Percentiles rank a stretch among this genome's conserved stretches.
Conservation (phyloP, 2,329 filamentous ascomycete genomes). For the Apiospora marii region DNA sequence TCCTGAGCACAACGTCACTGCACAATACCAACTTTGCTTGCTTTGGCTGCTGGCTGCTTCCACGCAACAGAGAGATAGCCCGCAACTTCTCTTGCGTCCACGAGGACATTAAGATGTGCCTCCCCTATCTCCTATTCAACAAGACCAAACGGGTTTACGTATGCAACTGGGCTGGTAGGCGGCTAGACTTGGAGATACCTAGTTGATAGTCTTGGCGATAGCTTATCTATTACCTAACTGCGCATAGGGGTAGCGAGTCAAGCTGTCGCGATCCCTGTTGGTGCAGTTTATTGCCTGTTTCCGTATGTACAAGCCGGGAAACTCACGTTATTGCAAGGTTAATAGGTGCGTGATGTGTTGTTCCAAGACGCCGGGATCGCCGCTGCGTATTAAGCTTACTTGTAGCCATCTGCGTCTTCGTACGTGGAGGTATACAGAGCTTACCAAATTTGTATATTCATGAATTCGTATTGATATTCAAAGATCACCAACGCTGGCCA, state of each 20-base stretch:
- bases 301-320: background rate
- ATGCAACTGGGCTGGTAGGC: background rate
- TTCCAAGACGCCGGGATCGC: slow-evolving; percentile 5
- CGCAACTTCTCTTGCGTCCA: background rate
- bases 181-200: background rate
- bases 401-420: background rate
- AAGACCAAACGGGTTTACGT: background rate
- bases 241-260: background rate
- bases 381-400: background rate
- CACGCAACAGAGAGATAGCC: too few species aligned
- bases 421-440: background rate
- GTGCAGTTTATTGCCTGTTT: slow-evolving; percentile 3
- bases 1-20: background rate
- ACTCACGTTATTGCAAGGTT: background rate
- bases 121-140: background rate
- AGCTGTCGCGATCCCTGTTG: slow-evolving; percentile 1
- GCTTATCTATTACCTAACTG: slow-evolving; percentile 17
- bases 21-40: background rate
- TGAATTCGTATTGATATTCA: background rate
- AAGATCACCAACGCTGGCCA: background rate
- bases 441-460: background rate
- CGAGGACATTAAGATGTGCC: background rate
- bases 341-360: background rate
- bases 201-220: background rate
- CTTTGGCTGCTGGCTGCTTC: too few species aligned